Base-by-base conservation (phyloP, 2,329 filamentous ascomycete genomes). In the Lasiodiplodia hormozganensis region DNA sequence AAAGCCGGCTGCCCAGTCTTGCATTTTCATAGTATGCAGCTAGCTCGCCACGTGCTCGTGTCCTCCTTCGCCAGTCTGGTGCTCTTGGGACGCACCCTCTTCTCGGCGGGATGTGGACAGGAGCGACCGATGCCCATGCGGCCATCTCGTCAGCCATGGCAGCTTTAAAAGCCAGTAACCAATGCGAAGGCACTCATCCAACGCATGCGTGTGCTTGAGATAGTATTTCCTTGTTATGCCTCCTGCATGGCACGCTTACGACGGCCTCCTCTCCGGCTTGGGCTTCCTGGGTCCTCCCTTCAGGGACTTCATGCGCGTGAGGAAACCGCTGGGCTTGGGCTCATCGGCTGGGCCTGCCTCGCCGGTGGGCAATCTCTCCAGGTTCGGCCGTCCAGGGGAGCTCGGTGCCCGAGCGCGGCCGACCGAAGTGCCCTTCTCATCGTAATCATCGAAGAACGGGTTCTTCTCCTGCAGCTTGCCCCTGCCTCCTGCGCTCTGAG, bases 391-490 rank as follows among this genome's bases (percentile, higher is more conserved):
- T 49, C 52, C 51, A 4, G 78, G 76, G 18, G 78, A 79, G 14
- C 71, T 70, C 14, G 74, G 73, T 18, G 74, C 73, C 57, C 57
- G 70, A 10, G 53, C 62, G 14, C 70, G 69, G 14, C 57, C 54
- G 74, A 91, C 88, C 65, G 83, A 83, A 38, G 85, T 84, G 23
- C 87, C 86, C 78, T 91, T 91, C 76, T 85, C 83, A 72, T 90
- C 88, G 72, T 92, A 97, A 71, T 97, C 93, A 64, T 88, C 86
- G 78, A 94, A 94, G 83, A 96, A 97, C 0, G 93, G 93, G 77
- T 95, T 96, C 69, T 83, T 83, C 72, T 84, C 83, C 72, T 81
- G 73, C 66, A 79, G 76, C 71, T 81, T 80, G 12, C 69, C 70
- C 57, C 76, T 75, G 11, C 83, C 81, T 36, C 83, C 82, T 11